Base-by-base conservation (phyloP, 345 rosid species). In the Populus simonii region DNA sequence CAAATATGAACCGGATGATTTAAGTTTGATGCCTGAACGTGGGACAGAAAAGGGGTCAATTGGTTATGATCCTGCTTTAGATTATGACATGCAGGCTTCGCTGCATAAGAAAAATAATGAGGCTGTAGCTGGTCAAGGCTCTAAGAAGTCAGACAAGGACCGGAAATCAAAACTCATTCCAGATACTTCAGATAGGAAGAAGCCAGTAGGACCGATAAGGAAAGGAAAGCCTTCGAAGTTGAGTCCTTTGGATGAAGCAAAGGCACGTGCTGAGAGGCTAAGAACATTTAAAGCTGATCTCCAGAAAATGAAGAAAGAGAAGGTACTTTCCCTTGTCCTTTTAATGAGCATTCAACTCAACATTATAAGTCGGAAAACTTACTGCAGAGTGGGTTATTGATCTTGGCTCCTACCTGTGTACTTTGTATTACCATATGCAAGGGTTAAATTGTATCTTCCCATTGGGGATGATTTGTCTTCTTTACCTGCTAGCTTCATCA, bases 211-310 rank as follows among this genome's bases (percentile, higher is more conserved):
- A 70, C 90, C 95, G 17, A 88, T 90, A 82, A 86, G 97, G 74
- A 96, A 86, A 87, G 95, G 91, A 68, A 92, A 91, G 80, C 88
- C 94, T 68, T 86, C 98, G 68, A 94, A 94, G 80, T 78, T 86
- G 83, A 91, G 94, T 77, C 95, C 97, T 80, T 80, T 89, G 85
- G 98, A 96, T 73, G 99, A 94, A 89, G 98, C 98, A 70, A 89
- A 75, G 83, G 95, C 90, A 23, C 98, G 99, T 33, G 99, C 99
- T 75, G 98, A 96, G 80, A 90, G 81, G 82, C 90, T 96, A 68
- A 92, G 99, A 83, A 85, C 80, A 66, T 96, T 83, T 78, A 96
- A 96, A 88, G 97, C 97, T 82, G 99, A 96, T 81, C 92, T 96
- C 74, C 93, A 89, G 93, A 94, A 94, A 85, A 76, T 96, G 84